Conservation (phyloP, 495 filamentous ascomycete genomes). For the Chaetomium fimeti region DNA sequence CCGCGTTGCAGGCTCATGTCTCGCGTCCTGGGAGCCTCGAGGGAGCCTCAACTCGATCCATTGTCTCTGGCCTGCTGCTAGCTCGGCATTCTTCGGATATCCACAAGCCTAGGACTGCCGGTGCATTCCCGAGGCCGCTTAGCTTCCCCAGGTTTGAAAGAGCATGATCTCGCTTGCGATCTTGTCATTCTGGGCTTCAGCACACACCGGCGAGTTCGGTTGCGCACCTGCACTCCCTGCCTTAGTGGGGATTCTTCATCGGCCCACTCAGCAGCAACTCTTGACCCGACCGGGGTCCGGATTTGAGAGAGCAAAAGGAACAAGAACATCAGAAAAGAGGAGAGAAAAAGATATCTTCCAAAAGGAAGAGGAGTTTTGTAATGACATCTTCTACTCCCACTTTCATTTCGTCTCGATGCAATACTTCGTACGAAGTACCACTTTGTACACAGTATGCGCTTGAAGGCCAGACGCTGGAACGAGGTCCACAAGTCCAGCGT, state of each 20-base stretch:
- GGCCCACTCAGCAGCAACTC: not conserved
- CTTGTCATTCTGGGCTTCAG: not conserved
- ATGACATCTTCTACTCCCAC: too few relatives aligned
- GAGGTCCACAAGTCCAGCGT: not conserved
- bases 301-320: too few relatives aligned
- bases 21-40: not conserved
- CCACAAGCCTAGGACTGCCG: constrained; percentile 9
- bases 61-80: not conserved
- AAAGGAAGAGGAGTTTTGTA: too few relatives aligned
- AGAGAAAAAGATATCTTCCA: too few relatives aligned
- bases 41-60: not conserved
- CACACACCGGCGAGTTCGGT: constrained; percentile 15
- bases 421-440: too few relatives aligned
- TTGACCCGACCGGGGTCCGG: too few relatives aligned
- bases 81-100: not conserved
- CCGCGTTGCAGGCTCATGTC: not conserved
- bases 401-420: too few relatives aligned
- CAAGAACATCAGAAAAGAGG: too few relatives aligned
- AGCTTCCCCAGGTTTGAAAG: not conserved
- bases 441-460: too few relatives aligned
- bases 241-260: constrained; percentile 8
- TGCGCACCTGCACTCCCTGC: not conserved
- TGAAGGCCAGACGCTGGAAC: too few relatives aligned
- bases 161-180: constrained; percentile 10
- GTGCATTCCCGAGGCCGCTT: constrained; percentile 8